These are phyloP conservation scores for Achlya hypogyna DNA, from an alignment of 352 stramenopile species.

Conservation along the genomic window DNA sequence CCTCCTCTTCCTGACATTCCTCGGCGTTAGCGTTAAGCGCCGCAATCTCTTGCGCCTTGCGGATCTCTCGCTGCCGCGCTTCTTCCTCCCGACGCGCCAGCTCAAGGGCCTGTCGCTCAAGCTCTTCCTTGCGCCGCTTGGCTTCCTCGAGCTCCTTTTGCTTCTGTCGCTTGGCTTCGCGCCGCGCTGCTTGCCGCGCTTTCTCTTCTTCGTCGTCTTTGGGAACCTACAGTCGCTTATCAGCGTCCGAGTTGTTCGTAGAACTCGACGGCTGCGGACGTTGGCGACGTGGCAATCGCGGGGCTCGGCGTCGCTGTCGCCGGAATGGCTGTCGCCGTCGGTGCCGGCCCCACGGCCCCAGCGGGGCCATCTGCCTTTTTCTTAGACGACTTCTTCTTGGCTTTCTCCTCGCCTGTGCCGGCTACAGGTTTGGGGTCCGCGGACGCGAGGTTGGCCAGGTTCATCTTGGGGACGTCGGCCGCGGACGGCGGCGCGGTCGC, in stretches of 20 bases:
- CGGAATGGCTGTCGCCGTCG: background rate
- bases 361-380: background rate
- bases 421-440: background rate
- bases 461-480: slow-evolving; percentile 18
- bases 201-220: slow-evolving; percentile 18
- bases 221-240: background rate
- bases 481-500: background rate
- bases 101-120: slow-evolving; percentile 36
- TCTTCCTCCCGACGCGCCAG: slow-evolving; percentile 40
- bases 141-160: slow-evolving; percentile 43
- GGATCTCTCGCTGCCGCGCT: slow-evolving; percentile 32
- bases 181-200: slow-evolving; percentile 11
- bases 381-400: slow-evolving; percentile 19
- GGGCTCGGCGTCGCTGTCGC: background rate
- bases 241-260: background rate
- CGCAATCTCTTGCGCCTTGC: slow-evolving; percentile 40
- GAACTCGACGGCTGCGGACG: background rate
- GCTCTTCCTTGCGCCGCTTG: slow-evolving; percentile 37
- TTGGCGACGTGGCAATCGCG: background rate
- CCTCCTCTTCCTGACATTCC: slow-evolving; percentile 56
- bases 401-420: slow-evolving; percentile 1
- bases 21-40: slow-evolving; percentile 63
- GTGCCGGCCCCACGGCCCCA: background rate
- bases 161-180: slow-evolving; percentile 46
- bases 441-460: slow-evolving; percentile 2